Evolutionary conservation across 371 early-diverging fungal genomes (phyloP).

Genomic region (Rhizopus stolonifer): DNA sequence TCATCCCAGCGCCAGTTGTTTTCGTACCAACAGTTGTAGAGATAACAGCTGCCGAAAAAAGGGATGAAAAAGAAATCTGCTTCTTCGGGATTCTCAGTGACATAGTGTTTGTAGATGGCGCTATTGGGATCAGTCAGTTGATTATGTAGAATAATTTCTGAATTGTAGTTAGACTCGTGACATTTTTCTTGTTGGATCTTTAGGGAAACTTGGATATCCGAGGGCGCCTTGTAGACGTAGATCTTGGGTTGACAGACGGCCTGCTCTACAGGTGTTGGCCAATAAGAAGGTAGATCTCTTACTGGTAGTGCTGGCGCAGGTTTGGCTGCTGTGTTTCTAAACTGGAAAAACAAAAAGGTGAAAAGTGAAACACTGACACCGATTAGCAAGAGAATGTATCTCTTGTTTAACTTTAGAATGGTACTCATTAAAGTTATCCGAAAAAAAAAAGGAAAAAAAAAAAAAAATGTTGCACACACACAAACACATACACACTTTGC

Average conservation of each 20-base stretch:
- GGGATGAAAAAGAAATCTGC: conserved; percentile 58
- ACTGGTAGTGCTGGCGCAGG: conserved; percentile 42
- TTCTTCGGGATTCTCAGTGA: conserved; percentile 51
- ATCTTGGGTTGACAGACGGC: conserved; percentile 54
- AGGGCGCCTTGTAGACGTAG: conserved; percentile 53
- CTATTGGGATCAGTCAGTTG: conserved; percentile 46
- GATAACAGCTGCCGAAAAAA: conserved; percentile 57
- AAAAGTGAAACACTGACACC: conserved; percentile 5
- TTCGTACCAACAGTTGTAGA: conserved; percentile 48
- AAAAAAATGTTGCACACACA: background rate
- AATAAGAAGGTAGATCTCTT: conserved; percentile 29
- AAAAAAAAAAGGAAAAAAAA: background rate
- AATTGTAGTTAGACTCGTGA: conserved; percentile 50
- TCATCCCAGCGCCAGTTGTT: conserved; percentile 50
- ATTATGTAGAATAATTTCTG: conserved; percentile 43
- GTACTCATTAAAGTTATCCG: background rate
- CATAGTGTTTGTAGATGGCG: conserved; percentile 42
- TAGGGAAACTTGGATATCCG: conserved; percentile 37
- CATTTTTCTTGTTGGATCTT: conserved; percentile 31
- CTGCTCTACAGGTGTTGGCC: conserved; percentile 55
- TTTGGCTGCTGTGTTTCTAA: conserved; percentile 7
- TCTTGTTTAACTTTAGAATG: conserved; percentile 16
- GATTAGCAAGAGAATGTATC: conserved; percentile 13
- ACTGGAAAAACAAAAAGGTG: conserved; percentile 1
- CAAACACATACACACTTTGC: too few relatives aligned